A percentile compares a stretch with the other conserved stretches of the same genome.
phyloP scores from a whole-genome alignment of 1,284 basidiomycete genomes.

The Ustilago bromivora region DNA sequence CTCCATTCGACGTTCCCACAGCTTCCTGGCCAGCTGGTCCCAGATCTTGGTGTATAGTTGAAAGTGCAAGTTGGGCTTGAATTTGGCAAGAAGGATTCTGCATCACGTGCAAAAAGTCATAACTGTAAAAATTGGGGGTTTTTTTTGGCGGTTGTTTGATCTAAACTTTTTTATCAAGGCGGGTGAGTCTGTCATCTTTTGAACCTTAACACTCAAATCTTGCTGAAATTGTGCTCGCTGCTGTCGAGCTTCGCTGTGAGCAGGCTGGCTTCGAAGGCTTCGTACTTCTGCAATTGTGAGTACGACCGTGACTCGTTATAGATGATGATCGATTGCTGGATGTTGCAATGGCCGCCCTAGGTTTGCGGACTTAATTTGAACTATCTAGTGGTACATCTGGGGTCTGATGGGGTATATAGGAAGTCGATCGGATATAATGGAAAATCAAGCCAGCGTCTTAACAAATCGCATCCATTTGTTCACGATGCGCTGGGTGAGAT shows the following conservation, averaged over 20 bases:
- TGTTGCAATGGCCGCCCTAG: background rate
- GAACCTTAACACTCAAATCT: background rate
- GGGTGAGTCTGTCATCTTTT: background rate
- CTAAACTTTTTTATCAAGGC: too few species aligned
- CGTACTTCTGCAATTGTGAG: background rate
- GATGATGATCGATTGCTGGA: background rate
- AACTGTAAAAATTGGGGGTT: background rate
- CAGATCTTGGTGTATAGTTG: background rate
- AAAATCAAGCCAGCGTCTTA: constrained; percentile 3
- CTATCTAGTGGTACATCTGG: background rate
- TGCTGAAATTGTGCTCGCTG: too few species aligned
- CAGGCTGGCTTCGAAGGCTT: background rate
- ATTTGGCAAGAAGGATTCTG: background rate
- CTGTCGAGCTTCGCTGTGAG: too few species aligned
- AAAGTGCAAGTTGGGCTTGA: background rate
- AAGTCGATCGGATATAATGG: background rate
- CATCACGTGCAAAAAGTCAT: background rate
- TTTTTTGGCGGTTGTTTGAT: too few species aligned
- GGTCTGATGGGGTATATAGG: background rate
- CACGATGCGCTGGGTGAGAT: constrained; percentile 18
- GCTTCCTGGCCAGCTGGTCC: background rate
- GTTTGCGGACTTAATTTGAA: too few species aligned
- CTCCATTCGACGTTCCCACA: background rate
- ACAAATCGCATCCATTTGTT: constrained; percentile 49
- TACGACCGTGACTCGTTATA: background rate